Base-by-base conservation (phyloP, 495 filamentous ascomycete genomes). In the Astrothelium subdiscretum region DNA sequence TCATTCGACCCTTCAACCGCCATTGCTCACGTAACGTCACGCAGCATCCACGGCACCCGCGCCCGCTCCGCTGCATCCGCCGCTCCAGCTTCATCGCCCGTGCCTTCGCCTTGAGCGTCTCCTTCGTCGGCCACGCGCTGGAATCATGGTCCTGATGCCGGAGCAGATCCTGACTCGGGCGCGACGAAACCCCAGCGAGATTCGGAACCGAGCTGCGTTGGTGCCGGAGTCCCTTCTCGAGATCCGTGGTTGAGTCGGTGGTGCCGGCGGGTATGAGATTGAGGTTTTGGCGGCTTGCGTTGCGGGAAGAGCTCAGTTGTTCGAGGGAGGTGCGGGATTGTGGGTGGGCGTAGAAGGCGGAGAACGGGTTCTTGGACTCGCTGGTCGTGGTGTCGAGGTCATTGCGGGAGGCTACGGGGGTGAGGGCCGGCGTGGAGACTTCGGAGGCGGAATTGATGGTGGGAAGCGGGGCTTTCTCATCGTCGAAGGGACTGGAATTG, bases 261-360 rank as follows among this genome's bases (percentile, higher is more conserved):
- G 48, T 27, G 24, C 6, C 11, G 48, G n/a, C n/a, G 5, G 43
- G 43, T 10, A 12, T 5, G n/a, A 48, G 43, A n/a, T 54, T 20
- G 6, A 54, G 48, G 4, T 54, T 54, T 5, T 12, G 8, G 48
- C 48, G 48, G 48, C 5, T 8, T 20, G 48, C 48, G 48, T 54
- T 54, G 48, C 48, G 48, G 62, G 77, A 71, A 18, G 71, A 66
- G 22, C 72, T 75, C 22, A 74, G 65, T 15, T 73, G 69, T 42
- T 79, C 77, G 62, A 78, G 71, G 11, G 77, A 81, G 12, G 72
- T 75, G 12, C 77, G 77, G 12, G 74, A 69, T 12, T 76, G 74
- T 18, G 75, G 75, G 69, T 84, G 81, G 57, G 73, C 73, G 71
- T 84, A 84, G 73, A 84, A 84, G 11, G 83, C 80, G 0, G 81